These are phyloP conservation scores for Fusarium verrucosum DNA, from an alignment of 2,329 filamentous ascomycete species.

Conservation along the genomic window DNA sequence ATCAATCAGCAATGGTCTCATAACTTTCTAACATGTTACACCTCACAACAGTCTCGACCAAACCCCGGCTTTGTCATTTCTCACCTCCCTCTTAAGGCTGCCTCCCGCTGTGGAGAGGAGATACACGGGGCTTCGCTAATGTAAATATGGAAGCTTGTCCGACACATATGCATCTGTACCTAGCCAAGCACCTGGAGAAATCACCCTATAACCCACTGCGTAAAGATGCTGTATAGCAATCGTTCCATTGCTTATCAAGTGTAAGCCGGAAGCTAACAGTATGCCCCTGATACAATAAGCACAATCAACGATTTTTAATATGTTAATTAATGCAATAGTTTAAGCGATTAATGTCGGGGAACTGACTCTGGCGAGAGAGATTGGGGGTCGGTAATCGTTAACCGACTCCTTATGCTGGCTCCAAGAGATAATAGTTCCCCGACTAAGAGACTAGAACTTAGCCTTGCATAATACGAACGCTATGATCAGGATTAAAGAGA, in stretches of 20 bases:
- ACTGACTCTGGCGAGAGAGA: not conserved
- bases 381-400: not conserved
- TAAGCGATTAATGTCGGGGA: slow-evolving; percentile 4
- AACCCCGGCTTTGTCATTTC: not conserved
- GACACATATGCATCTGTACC: too few species aligned
- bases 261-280: not conserved
- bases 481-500: not conserved
- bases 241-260: not conserved
- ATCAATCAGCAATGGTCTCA: slow-evolving; percentile 8
- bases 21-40: not conserved
- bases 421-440: not conserved
- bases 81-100: slow-evolving; percentile 29
- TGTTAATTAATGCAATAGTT: slow-evolving; percentile 5
- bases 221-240: not conserved
- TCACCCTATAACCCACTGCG: not conserved
- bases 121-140: not conserved
- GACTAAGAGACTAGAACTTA: not conserved
- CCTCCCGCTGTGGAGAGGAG: slow-evolving; percentile 8
- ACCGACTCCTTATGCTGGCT: not conserved
- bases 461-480: slow-evolving; percentile 17
- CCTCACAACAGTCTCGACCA: not conserved
- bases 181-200: not conserved
- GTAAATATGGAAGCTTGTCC: slow-evolving; percentile 13
- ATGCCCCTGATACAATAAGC: slow-evolving; percentile 5
- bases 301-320: not conserved